These are phyloP conservation scores for Plasmodium billcollinsi DNA, from an alignment of 169 alveolate genomes.

Conservation along the genomic window DNA sequence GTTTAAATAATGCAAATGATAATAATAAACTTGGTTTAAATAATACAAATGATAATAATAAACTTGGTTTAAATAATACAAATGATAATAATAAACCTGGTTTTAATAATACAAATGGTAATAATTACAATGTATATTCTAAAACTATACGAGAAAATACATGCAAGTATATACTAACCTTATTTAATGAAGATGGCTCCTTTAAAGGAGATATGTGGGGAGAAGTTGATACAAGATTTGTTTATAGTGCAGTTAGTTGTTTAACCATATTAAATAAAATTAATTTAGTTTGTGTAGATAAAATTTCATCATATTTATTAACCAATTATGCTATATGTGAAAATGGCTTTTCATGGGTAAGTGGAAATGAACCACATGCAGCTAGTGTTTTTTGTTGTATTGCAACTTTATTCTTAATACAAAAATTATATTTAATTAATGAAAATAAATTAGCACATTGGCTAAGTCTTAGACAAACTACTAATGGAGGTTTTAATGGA, in stretches of 20 bases:
- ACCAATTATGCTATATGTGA: slow-evolving; percentile 85
- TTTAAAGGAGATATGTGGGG: slow-evolving; percentile 95
- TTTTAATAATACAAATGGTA: not conserved
- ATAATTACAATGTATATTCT: not conserved
- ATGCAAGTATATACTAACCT: slow-evolving; percentile 14
- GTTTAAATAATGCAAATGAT: not conserved
- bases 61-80: not conserved
- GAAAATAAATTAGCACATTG: slow-evolving; percentile 84
- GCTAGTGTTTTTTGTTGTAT: slow-evolving; percentile 96
- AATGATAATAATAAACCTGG: not conserved
- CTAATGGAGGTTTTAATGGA: slow-evolving; percentile 97
- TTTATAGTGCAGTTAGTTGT: slow-evolving; percentile 94
- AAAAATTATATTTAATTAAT: slow-evolving; percentile 69
- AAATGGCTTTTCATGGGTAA: slow-evolving; percentile 96
- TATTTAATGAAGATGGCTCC: slow-evolving; percentile 94
- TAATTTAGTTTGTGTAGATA: slow-evolving; percentile 86
- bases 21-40: not conserved
- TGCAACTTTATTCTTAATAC: slow-evolving; percentile 79
- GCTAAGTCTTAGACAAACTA: slow-evolving; percentile 94
- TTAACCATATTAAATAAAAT: slow-evolving; percentile 89
- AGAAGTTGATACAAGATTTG: slow-evolving; percentile 95
- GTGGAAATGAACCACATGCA: slow-evolving; percentile 97
- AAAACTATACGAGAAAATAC: slow-evolving; percentile 24
- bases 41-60: not conserved
- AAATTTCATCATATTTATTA: slow-evolving; percentile 91